A percentile compares a stretch with the other conserved stretches of the same genome.
These are phyloP conservation scores for Thalassiosira mediterranea DNA, from an alignment of 352 stramenopile species.

Conservation along the genomic window DNA sequence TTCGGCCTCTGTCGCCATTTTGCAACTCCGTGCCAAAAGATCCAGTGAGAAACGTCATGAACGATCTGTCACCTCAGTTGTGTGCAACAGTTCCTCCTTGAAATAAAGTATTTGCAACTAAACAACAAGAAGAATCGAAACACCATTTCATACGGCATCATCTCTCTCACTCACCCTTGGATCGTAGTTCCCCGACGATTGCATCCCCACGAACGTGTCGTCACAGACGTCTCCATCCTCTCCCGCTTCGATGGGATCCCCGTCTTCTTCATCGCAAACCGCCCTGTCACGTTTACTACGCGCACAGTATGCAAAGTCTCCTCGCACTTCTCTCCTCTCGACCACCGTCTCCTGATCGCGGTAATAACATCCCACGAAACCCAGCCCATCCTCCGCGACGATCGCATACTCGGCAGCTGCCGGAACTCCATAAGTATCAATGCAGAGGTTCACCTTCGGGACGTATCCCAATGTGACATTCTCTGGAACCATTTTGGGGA, in stretches of 20 bases:
- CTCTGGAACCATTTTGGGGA: conserved; percentile 6
- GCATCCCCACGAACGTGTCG: conserved; percentile 44
- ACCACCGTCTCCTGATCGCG: conserved; percentile 17
- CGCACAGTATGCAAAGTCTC: conserved; percentile 32
- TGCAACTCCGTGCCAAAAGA: too few species aligned
- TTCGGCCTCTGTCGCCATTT: too few species aligned
- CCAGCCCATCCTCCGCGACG: conserved; percentile 1
- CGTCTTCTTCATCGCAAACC: too few species aligned
- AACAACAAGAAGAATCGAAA: too few species aligned
- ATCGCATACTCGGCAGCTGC: conserved; percentile 27
- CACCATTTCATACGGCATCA: too few species aligned
- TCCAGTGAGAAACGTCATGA: too few species aligned
- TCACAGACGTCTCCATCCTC: conserved; percentile 16
- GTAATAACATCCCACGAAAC: conserved; percentile 12
- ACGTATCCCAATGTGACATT: conserved; percentile 38
- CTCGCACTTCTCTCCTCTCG: conserved; percentile 8
- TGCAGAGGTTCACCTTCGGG: conserved; percentile 32
- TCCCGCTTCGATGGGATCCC: too few species aligned
- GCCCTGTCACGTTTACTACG: too few species aligned
- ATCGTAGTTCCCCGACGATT: conserved; percentile 40
- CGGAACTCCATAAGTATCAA: conserved; percentile 32
- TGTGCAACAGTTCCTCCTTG: too few species aligned
- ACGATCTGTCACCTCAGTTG: too few species aligned
- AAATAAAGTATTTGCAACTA: too few species aligned
- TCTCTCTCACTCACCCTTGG: too few species aligned